These are phyloP conservation scores for Suhomyces kunorum DNA, from an alignment of 1,139 yeast species.

Conservation along the genomic window DNA sequence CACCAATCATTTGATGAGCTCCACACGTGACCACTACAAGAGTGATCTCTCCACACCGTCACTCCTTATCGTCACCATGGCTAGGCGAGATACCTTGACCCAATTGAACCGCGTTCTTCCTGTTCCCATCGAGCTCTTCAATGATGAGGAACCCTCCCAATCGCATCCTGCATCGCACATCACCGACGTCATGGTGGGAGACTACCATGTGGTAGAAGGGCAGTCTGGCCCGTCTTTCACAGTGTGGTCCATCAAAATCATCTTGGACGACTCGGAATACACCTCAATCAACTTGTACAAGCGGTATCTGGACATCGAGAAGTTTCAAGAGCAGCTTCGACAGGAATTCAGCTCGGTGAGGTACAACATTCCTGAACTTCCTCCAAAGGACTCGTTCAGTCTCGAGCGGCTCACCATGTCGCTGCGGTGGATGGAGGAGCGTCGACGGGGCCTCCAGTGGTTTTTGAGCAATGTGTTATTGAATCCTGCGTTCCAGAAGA, in stretches of 20 bases:
- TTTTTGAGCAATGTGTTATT: conserved; percentile 67
- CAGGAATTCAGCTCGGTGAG: conserved; percentile 33
- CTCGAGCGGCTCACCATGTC: conserved; percentile 50
- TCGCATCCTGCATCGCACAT: conserved; percentile 20
- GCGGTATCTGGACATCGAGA: conserved; percentile 66
- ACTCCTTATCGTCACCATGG: conserved; percentile 1
- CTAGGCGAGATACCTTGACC: conserved; percentile 18
- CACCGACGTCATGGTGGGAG: conserved; percentile 44
- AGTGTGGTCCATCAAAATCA: conserved; percentile 51
- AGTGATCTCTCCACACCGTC: neutral
- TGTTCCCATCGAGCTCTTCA: conserved; percentile 37
- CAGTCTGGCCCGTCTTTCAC: conserved; percentile 43
- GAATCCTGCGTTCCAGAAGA: conserved; percentile 58
- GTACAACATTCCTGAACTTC: conserved; percentile 60
- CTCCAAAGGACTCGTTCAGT: conserved; percentile 58
- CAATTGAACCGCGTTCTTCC: conserved; percentile 39
- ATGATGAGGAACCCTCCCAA: conserved; percentile 30
- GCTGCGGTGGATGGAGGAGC: conserved; percentile 53
- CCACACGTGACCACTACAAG: no score
- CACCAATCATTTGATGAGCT: neutral
- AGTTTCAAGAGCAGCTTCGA: conserved; percentile 46
- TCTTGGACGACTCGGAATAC: conserved; percentile 44
- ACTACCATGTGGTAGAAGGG: conserved; percentile 40
- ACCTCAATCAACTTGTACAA: conserved; percentile 52
- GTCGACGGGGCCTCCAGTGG: conserved; percentile 73